These are phyloP conservation scores for Sarocladiaceae sp. DNA, from an alignment of 2,329 filamentous ascomycete genomes.

Conservation along the genomic window DNA sequence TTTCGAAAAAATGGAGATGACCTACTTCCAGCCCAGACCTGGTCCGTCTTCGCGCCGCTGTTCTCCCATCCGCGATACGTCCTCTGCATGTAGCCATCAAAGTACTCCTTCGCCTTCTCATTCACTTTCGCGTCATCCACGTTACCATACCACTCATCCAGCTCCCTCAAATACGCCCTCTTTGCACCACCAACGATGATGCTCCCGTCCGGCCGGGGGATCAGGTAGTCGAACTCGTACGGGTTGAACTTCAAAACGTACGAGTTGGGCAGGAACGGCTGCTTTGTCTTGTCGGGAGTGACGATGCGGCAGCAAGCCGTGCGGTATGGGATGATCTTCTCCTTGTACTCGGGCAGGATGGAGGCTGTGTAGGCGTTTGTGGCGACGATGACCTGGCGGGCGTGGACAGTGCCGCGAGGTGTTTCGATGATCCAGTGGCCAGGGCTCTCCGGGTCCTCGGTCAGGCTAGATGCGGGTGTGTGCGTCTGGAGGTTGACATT, in stretches of 20 bases:
- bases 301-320: not conserved
- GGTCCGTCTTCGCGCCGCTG: slow-evolving; percentile 27
- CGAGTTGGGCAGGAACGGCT: slow-evolving; percentile 14
- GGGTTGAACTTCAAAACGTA: slow-evolving; percentile 17
- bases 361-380: slow-evolving; percentile 23
- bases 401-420: slow-evolving; percentile 15
- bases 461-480: not conserved
- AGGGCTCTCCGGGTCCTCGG: not conserved
- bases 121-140: slow-evolving; percentile 35
- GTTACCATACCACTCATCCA: slow-evolving; percentile 34
- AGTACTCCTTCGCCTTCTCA: slow-evolving; percentile 31
- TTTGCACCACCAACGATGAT: slow-evolving; percentile 38
- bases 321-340: slow-evolving; percentile 12
- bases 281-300: slow-evolving; percentile 7
- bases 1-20: not conserved
- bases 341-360: slow-evolving; percentile 16
- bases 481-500: not conserved
- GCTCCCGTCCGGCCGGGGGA: slow-evolving; percentile 32
- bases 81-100: slow-evolving; percentile 39
- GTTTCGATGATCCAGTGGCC: slow-evolving; percentile 12
- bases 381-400: slow-evolving; percentile 18
- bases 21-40: slow-evolving; percentile 36
- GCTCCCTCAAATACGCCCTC: slow-evolving; percentile 23
- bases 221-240: slow-evolving; percentile 28
- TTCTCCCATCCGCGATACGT: slow-evolving; percentile 39